Percentiles rank a stretch among this genome's conserved stretches.
These are phyloP conservation scores for Bjerkandera adusta DNA, from an alignment of 1,284 basidiomycete species.

Conservation along the genomic window DNA sequence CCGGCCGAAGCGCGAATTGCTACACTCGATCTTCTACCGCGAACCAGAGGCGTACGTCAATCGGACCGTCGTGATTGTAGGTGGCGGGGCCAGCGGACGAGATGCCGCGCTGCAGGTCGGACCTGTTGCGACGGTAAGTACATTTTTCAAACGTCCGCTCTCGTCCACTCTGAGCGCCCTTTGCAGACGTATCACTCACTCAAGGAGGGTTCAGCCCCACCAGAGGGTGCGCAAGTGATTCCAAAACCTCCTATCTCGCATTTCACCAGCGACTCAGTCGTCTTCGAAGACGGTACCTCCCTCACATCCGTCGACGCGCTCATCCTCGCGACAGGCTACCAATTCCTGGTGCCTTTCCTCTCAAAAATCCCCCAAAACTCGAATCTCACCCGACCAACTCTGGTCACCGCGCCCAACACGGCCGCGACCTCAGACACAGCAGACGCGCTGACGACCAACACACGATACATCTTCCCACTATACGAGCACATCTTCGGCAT, in stretches of 20 bases:
- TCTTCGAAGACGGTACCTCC: slow-evolving; percentile 45
- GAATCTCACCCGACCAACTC: slow-evolving; percentile 14
- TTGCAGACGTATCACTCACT: slow-evolving; percentile 45
- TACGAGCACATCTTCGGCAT: slow-evolving; percentile 53
- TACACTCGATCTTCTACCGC: slow-evolving; percentile 57
- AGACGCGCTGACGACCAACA: slow-evolving; percentile 41
- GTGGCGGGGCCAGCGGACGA: slow-evolving; percentile 47
- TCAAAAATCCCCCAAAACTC: slow-evolving; percentile 30
- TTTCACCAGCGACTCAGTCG: slow-evolving; percentile 42
- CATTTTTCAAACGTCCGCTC: neutral
- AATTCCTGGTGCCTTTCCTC: slow-evolving; percentile 51
- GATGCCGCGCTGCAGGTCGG: slow-evolving; percentile 45
- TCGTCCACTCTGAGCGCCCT: neutral
- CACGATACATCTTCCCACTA: slow-evolving; percentile 53
- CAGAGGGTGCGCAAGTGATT: slow-evolving; percentile 30
- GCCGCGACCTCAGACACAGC: slow-evolving; percentile 26
- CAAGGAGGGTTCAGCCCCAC: slow-evolving; percentile 22
- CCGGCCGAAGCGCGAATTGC: slow-evolving; percentile 33
- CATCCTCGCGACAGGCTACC: slow-evolving; percentile 54
- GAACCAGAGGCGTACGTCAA: slow-evolving; percentile 41
- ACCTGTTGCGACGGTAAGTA: slow-evolving; percentile 40
- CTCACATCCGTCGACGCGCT: slow-evolving; percentile 42
- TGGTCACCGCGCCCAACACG: slow-evolving; percentile 20
- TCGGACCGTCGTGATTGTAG: slow-evolving; percentile 48
- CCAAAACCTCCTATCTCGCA: slow-evolving; percentile 45